These are phyloP conservation scores for Cladophialophora yegresii DNA, from an alignment of 2,329 filamentous ascomycete species.

Conservation along the genomic window DNA sequence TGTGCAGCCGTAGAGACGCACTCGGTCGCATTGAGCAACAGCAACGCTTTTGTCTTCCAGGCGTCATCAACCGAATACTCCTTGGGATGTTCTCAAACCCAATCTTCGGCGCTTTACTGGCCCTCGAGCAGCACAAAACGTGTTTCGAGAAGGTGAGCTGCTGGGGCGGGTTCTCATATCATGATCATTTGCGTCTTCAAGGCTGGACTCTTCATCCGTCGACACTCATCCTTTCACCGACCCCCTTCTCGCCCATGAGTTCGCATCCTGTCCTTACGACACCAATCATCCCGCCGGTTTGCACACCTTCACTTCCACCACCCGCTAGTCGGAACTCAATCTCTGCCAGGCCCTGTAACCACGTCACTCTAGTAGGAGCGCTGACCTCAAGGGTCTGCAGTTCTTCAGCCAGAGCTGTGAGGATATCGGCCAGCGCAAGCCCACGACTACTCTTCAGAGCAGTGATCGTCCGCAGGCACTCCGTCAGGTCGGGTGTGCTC, in stretches of 20 bases:
- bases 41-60: not conserved
- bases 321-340: constrained; percentile 89
- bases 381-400: constrained; percentile 79
- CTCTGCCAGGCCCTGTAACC: constrained; percentile 87
- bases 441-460: constrained; percentile 82
- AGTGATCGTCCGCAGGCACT: constrained; percentile 84
- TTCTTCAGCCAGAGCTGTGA: constrained; percentile 82
- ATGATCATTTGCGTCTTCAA: not conserved
- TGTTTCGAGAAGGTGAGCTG: not conserved
- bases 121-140: not conserved
- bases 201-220: constrained; percentile 23
- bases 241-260: constrained; percentile 56
- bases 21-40: not conserved
- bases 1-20: not conserved
- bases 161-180: not conserved
- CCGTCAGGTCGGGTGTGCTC: constrained; percentile 81
- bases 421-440: constrained; percentile 87
- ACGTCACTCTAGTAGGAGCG: constrained; percentile 81
- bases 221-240: constrained; percentile 33
- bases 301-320: constrained; percentile 81
- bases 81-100: not conserved
- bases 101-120: not conserved
- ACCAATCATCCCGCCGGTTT: constrained; percentile 90
- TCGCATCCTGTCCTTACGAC: constrained; percentile 86
- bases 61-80: not conserved